Evolutionary conservation across 78 protist genomes (phyloP).

Genomic region (Emiliania huxleyi): DNA sequence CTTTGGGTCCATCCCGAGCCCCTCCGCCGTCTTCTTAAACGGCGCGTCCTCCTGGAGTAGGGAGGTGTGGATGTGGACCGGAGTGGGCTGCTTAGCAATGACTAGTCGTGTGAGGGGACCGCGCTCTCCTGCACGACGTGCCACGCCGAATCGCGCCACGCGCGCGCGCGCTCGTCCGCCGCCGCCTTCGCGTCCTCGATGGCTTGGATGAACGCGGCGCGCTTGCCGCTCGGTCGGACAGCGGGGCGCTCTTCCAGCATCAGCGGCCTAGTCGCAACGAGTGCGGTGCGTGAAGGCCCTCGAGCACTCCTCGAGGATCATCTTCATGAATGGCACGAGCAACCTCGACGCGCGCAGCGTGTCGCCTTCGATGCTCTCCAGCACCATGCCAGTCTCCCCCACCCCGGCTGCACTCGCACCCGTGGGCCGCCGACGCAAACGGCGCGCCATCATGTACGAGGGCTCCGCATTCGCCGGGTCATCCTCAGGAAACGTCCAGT

Average conservation of each 20-base stretch:
- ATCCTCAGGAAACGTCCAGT: conserved; percentile 15
- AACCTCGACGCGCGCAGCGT: too few relatives aligned
- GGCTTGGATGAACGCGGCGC: not conserved
- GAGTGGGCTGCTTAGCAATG: too few relatives aligned
- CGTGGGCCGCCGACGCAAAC: too few relatives aligned
- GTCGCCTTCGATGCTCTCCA: too few relatives aligned
- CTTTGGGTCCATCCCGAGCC: not conserved
- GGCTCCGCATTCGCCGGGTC: not conserved
- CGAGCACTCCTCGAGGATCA: too few relatives aligned
- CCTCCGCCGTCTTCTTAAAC: not conserved
- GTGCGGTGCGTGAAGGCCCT: too few relatives aligned
- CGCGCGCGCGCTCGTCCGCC: not conserved
- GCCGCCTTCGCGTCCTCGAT: not conserved
- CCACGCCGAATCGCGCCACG: not conserved
- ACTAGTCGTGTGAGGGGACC: too few relatives aligned
- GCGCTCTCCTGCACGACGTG: not conserved
- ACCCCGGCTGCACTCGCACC: too few relatives aligned
- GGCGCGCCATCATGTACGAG: conserved; percentile 21
- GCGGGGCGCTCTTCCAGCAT: not conserved
- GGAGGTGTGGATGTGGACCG: too few relatives aligned
- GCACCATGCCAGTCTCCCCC: too few relatives aligned
- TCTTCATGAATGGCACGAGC: too few relatives aligned
- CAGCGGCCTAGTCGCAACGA: too few relatives aligned
- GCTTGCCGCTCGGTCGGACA: not conserved
- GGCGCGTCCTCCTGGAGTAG: not conserved